Base-by-base conservation (phyloP, 345 rosid species). In the Cardiospermum halicacabum region DNA sequence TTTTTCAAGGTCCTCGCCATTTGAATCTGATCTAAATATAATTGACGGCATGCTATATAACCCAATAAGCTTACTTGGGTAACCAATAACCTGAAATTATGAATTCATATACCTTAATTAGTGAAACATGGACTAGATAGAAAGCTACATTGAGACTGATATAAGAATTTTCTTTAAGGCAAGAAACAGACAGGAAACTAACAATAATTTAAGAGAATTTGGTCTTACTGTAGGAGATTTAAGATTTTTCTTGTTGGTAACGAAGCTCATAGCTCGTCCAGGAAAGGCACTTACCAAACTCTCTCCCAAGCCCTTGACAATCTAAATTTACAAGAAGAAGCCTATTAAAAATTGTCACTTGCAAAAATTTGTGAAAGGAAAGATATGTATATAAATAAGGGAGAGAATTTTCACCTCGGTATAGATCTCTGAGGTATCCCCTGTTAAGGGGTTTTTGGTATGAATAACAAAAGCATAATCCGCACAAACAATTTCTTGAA, bases 231-330 rank as follows among this genome's bases (percentile, higher is more conserved):
- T 39, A 19, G 79, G 84, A 59, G 54, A 71, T 45, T 62, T 67
- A 7, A 72, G 49, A 66, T 77, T 77, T 62, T 62, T 66, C 66
- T 74, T 80, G 25, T 72, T 77, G 40, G 69, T 51, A 21, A 72
- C 24, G 57, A 80, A 77, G 69, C 79, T 80, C 84, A 77, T 49
- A 28, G 84, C 79, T 25, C 75, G 64, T 13, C 81, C 84, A 0
- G 71, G 75, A 64, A 74, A 74, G 28, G 77, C 81, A 55, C 75
- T 75, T 31, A 72, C 81, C 69, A 80, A 67, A 27, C 74, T 77
- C 69, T 80, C 84, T 56, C 81, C 81, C 49, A 77, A 66, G 31
- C 81, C 84, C 72, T 77, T 80, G 69, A 80, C 81, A 54, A 72
- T 70, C 77, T 80, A 65, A 37, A 45, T 69, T 59, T 40, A 49